phyloP scores from a whole-genome alignment of 768 basidiomycete species.

The Podaxis sp. region DNA sequence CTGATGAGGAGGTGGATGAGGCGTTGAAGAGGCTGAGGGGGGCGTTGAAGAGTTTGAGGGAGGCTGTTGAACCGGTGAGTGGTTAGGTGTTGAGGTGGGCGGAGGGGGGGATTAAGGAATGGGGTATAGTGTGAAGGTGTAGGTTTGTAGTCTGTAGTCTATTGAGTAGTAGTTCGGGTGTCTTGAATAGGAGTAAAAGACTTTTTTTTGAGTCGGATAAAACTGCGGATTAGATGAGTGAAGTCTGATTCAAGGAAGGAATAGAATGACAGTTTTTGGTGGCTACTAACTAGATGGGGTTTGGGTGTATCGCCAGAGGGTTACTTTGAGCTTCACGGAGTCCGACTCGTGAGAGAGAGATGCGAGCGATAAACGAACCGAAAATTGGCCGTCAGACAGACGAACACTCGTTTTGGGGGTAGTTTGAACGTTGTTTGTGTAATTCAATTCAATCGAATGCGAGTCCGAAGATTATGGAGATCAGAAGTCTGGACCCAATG shows the following conservation, averaged over 20 bases:
- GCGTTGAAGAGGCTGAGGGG: slow-evolving; percentile 61
- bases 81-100: neutral
- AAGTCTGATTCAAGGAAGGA: neutral
- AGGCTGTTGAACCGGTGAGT: slow-evolving; percentile 34
- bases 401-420: no score
- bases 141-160: no score
- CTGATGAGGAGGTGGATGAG: slow-evolving; percentile 69
- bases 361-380: no score
- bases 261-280: neutral
- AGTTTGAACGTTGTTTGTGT: no score
- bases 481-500: neutral
- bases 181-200: no score
- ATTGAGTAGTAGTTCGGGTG: no score
- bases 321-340: neutral
- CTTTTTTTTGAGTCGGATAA: no score
- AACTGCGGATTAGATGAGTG: neutral
- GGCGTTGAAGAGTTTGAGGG: slow-evolving; percentile 54
- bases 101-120: neutral
- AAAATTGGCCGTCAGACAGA: no score
- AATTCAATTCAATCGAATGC: no score
- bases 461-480: neutral
- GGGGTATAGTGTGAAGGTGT: no score
- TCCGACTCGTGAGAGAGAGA: neutral
- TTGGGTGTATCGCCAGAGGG: neutral
- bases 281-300: neutral